Conservation (phyloP, 225 moss, liverwort and hornwort species). For the Neckera pumila region DNA sequence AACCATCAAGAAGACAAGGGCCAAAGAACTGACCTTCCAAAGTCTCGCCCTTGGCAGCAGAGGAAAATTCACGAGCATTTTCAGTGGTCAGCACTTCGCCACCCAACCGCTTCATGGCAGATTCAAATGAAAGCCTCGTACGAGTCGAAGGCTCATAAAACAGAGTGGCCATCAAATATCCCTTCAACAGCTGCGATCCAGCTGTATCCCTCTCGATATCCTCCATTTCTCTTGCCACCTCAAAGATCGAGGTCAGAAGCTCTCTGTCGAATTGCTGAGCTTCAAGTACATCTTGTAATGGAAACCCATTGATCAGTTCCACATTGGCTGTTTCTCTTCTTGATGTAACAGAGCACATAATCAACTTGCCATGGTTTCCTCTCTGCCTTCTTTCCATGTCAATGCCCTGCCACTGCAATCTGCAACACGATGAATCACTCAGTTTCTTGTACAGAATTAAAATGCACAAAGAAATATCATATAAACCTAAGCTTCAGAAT, state of each 20-base stretch:
- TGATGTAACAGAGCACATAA: constrained; percentile 4
- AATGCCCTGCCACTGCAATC: constrained; percentile 11
- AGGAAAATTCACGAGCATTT: constrained; percentile 92
- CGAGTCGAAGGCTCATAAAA: constrained; percentile 96
- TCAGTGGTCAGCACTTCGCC: constrained; percentile 95
- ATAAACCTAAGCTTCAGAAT: neutral
- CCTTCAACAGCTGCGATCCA: constrained; percentile 55
- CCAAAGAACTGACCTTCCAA: constrained; percentile 54
- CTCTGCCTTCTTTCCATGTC: neutral
- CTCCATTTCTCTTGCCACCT: constrained; percentile 87
- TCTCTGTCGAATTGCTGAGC: constrained; percentile 81
- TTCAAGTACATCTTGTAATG: constrained; percentile 66
- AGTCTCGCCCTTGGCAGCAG: constrained; percentile 94
- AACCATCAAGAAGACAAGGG: neutral
- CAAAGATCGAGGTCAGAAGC: constrained; percentile 73
- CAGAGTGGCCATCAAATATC: constrained; percentile 88
- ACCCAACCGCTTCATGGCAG: constrained; percentile 94
- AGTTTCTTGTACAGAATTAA: neutral
- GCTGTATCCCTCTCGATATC: constrained; percentile 52
- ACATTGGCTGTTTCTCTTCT: neutral
- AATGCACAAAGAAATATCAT: neutral
- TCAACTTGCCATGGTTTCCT: neutral
- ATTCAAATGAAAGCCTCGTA: constrained; percentile 92
- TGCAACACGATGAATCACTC: neutral
- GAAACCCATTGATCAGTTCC: constrained; percentile 22